These are phyloP conservation scores for Rhododendron vialii DNA, from an alignment of 148 eudicot genomes.

Conservation along the genomic window DNA sequence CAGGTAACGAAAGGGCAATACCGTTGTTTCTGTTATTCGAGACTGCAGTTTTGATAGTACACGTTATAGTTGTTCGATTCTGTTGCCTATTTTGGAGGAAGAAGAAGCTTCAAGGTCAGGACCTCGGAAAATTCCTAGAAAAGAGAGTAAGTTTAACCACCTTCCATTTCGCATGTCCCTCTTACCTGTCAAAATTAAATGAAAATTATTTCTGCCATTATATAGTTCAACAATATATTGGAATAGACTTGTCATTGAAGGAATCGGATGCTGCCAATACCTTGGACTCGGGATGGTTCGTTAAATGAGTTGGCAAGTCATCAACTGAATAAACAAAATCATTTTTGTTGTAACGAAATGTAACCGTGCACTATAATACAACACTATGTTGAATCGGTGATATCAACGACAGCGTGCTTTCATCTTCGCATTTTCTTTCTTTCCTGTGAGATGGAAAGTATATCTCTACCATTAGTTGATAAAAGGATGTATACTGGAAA, in stretches of 20 bases:
- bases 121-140: slow-evolving; percentile 74
- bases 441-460: not conserved
- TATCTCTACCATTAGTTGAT: no score
- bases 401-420: not conserved
- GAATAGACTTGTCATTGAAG: not conserved
- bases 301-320: not conserved
- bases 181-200: not conserved
- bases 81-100: slow-evolving; percentile 89
- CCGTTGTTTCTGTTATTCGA: slow-evolving; percentile 64
- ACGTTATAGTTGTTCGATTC: slow-evolving; percentile 54
- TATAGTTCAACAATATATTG: not conserved
- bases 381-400: not conserved
- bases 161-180: not conserved
- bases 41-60: slow-evolving; percentile 42
- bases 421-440: no score
- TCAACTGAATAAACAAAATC: not conserved
- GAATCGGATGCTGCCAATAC: not conserved
- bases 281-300: not conserved
- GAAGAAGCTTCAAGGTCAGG: slow-evolving; percentile 68
- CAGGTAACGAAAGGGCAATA: slow-evolving; percentile 74
- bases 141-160: slow-evolving; percentile 60
- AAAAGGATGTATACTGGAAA: not conserved
- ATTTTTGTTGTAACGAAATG: not conserved
- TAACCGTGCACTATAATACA: not conserved
- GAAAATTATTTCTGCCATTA: not conserved